A percentile compares a stretch with the other conserved stretches of the same genome.
Evolutionary conservation across 2,329 filamentous ascomycete genomes (phyloP).

Genomic region (Talaromyces sp.): DNA sequence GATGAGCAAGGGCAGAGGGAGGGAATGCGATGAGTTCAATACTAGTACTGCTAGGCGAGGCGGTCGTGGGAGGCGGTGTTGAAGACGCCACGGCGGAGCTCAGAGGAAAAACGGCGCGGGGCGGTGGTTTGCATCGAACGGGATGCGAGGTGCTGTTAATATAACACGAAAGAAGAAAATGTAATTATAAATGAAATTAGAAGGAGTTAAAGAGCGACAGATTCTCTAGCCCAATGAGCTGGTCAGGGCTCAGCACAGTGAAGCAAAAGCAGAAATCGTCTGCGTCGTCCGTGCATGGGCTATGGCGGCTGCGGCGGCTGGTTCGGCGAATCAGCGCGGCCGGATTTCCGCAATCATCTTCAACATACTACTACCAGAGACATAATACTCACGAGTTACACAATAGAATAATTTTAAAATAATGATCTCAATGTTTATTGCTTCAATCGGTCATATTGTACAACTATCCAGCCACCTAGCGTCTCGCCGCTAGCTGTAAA

Average conservation of each 20-base stretch:
- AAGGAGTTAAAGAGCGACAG: background rate
- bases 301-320: constrained; percentile 2
- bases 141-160: background rate
- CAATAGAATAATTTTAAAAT: too few relatives aligned
- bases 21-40: constrained; percentile 29
- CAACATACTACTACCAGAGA: too few relatives aligned
- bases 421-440: too few relatives aligned
- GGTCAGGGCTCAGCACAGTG: background rate
- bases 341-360: background rate
- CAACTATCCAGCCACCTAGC: background rate
- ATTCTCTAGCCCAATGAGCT: background rate
- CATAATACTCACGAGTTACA: too few relatives aligned
- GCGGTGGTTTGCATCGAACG: background rate
- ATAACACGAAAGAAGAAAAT: background rate
- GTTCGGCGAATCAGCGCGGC: background rate
- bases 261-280: too few relatives aligned
- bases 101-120: background rate
- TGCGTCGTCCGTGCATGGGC: background rate
- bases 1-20: background rate
- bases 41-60: constrained; percentile 12
- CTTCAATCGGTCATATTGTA: background rate
- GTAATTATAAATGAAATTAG: background rate
- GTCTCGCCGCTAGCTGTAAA: constrained; percentile 30
- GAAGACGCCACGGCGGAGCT: constrained; percentile 17
- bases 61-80: constrained; percentile 11